Evolutionary conservation across 805 yeast species (phyloP).

Genomic region (Candida manassasensis): DNA sequence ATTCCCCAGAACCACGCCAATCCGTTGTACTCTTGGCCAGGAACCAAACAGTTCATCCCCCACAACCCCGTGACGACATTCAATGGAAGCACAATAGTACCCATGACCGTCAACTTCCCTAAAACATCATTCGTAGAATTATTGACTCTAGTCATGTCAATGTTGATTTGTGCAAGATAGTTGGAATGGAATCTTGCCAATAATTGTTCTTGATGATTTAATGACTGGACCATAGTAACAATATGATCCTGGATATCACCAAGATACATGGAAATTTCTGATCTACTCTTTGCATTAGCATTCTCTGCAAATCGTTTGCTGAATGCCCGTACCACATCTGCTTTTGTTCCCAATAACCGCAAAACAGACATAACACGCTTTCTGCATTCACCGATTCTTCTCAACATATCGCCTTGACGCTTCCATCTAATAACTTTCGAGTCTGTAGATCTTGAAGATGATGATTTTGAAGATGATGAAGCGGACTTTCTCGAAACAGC

Average conservation of each 20-base stretch:
- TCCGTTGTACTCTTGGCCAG: constrained; percentile 65
- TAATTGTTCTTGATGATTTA: constrained; percentile 91
- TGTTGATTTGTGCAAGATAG: constrained; percentile 92
- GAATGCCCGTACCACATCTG: constrained; percentile 96
- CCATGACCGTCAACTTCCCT: constrained; percentile 87
- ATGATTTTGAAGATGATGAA: constrained; percentile 9
- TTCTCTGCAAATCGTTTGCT: constrained; percentile 69
- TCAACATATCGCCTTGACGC: constrained; percentile 88
- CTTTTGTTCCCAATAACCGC: constrained; percentile 82
- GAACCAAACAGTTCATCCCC: constrained; percentile 98
- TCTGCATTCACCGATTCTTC: constrained; percentile 93
- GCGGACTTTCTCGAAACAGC: constrained; percentile 2
- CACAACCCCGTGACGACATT: constrained; percentile 94
- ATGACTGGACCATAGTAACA: constrained; percentile 92
- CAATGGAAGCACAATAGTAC: constrained; percentile 93
- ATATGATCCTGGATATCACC: constrained; percentile 98
- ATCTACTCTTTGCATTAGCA: constrained; percentile 58
- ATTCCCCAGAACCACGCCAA: constrained; percentile 40
- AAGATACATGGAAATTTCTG: constrained; percentile 86
- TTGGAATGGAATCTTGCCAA: constrained; percentile 94
- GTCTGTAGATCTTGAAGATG: constrained; percentile 37
- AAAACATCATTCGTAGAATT: constrained; percentile 95
- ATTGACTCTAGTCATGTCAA: constrained; percentile 95
- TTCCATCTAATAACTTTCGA: constrained; percentile 65
- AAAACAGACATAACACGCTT: constrained; percentile 89